Base-by-base conservation (phyloP, 2,329 filamentous ascomycete genomes). In the Colletotrichum acutatum region DNA sequence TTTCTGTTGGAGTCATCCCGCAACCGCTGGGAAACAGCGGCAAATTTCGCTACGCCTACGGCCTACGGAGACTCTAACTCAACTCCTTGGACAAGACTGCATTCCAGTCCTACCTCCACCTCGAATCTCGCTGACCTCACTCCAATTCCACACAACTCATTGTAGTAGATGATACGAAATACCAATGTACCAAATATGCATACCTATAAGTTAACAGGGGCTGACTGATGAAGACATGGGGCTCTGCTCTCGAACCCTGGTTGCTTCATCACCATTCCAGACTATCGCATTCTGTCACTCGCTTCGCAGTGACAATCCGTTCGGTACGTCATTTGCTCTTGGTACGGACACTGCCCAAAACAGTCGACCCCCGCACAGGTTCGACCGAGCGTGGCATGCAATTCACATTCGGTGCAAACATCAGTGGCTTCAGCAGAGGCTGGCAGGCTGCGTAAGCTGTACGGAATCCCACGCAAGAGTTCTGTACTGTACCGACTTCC, bases 251-350 rank as follows among this genome's bases (percentile, higher is more conserved):
- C 65, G 26, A 42, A 24, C 14, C 19, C 37, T 24, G n/a, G 22
- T 52, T 52, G 37, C 24, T 12, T 62, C 26, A 22, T 42, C 14
- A 2, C 22, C 19, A 66, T 66, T 66, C 61, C 54, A 66, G 54
- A 60, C 22, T 42, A 9, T n/a, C 16, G 19, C 46, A 30, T 34
- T 19, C 26, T 28, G 26, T 52, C 30, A 34, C 16, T 14, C 19
- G 16, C 26, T 5, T 26, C 24, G 22, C 24, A 11, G 46, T 24
- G 16, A 22, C 59, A 37, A 24, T 37, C 24, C 16, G n/a, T 42
- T 14, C 30, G 46, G 26, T 60, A 71, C 63, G 68, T 71, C 68
- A 71, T 59, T 12, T 46, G 7, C 32, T 8, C 2, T 26, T 7
- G 37, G 37, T 42, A 42, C 37, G 16, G 16, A 42, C 26, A 6